Evolutionary conservation across 108 stramenopile genomes (phyloP).

Genomic region (Cyclostephanos invisitatus): DNA sequence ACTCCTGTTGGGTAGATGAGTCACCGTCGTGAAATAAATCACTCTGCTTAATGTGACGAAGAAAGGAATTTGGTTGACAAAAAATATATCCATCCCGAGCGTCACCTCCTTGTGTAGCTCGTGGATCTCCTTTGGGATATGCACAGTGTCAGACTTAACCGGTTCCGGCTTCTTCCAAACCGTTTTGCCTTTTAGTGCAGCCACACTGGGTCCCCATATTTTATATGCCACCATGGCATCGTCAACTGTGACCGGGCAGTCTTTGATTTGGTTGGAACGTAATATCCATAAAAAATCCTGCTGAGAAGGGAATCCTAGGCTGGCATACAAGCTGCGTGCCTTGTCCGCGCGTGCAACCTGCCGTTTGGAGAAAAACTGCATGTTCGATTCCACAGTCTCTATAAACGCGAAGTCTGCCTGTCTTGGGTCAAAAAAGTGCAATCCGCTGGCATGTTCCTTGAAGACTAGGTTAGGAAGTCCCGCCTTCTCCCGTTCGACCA

Average conservation of each 20-base stretch:
- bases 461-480: neutral
- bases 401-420: neutral
- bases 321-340: neutral
- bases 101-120: neutral
- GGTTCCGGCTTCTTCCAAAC: neutral
- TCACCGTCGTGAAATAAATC: constrained; percentile 1
- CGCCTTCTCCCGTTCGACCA: neutral
- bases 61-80: constrained; percentile 1
- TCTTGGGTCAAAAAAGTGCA: neutral
- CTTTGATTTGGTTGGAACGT: constrained; percentile 6
- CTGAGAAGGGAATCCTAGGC: constrained; percentile 1
- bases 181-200: constrained; percentile 21
- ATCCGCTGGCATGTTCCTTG: neutral
- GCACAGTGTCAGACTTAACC: too few species aligned
- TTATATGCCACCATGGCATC: constrained; percentile 3
- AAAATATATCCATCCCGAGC: neutral
- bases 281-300: constrained; percentile 7
- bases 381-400: neutral
- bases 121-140: too few species aligned
- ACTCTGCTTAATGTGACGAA: neutral
- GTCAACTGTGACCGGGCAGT: constrained; percentile 13
- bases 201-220: constrained; percentile 16
- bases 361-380: neutral
- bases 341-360: neutral
- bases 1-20: constrained; percentile 4